phyloP scores from a whole-genome alignment of 2,329 filamentous ascomycete species.

The Sclerotiophoma versabilis region DNA sequence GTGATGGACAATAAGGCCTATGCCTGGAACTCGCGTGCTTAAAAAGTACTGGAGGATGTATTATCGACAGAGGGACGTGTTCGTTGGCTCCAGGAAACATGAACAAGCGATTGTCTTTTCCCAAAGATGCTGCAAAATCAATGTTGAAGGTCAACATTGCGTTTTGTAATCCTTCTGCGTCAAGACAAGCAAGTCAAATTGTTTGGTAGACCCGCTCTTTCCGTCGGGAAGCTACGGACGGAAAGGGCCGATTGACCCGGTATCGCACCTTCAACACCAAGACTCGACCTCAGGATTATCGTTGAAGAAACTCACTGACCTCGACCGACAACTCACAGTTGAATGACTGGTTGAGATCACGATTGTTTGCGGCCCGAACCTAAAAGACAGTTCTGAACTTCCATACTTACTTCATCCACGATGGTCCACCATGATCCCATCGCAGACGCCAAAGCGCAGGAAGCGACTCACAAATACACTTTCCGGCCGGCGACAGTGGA shows the following conservation, averaged over 20 bases:
- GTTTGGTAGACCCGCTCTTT: constrained; percentile 4
- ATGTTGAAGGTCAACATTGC: neutral
- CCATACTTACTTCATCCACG: neutral
- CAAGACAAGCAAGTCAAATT: neutral
- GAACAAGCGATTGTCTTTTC: too few species aligned
- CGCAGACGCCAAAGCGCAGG: constrained; percentile 40
- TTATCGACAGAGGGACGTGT: neutral
- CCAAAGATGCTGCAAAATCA: too few species aligned
- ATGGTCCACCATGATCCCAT: constrained; percentile 34
- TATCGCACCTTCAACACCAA: constrained; percentile 10
- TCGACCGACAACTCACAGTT: too few species aligned
- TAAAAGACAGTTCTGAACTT: neutral
- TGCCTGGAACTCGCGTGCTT: constrained; percentile 1
- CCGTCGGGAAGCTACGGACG: constrained; percentile 10
- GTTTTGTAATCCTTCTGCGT: neutral
- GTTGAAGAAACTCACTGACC: too few species aligned
- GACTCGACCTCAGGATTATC: neutral
- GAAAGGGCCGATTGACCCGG: constrained; percentile 15
- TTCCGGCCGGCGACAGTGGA: constrained; percentile 39
- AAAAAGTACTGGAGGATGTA: neutral
- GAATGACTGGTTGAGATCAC: too few species aligned
- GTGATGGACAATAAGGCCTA: constrained; percentile 1
- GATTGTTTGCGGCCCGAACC: neutral
- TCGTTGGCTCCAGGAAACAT: neutral
- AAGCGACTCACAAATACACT: constrained; percentile 40